Percentiles rank a stretch among this genome's conserved stretches.
Conservation (phyloP, 441 rosid species). For the Daphne laureola region DNA sequence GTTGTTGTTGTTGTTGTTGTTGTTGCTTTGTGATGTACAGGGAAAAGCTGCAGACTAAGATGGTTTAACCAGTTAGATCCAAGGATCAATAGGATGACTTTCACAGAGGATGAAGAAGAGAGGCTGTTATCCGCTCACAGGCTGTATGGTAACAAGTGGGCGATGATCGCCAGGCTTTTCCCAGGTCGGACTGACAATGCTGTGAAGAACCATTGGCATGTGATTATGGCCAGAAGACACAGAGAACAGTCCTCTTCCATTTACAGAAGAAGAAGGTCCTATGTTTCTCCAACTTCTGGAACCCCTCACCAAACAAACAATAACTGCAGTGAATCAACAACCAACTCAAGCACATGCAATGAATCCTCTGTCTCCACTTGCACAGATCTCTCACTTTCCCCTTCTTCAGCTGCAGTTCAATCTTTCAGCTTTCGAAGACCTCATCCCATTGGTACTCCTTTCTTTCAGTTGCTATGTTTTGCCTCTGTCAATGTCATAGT, state of each 20-base stretch:
- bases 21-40: constrained; percentile 30
- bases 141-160: constrained; percentile 92
- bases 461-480: too few relatives aligned
- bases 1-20: too few relatives aligned
- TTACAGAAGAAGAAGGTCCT: constrained; percentile 41
- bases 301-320: constrained; percentile 14
- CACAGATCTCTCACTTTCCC: constrained; percentile 53
- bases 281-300: constrained; percentile 5
- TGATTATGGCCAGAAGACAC: constrained; percentile 79
- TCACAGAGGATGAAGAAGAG: constrained; percentile 84
- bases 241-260: constrained; percentile 60
- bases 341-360: constrained; percentile 35
- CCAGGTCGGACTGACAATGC: constrained; percentile 98
- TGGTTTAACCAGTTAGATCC: constrained; percentile 99
- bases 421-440: constrained; percentile 10
- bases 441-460: constrained; percentile 19
- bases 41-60: constrained; percentile 91
- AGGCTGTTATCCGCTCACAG: constrained; percentile 70
- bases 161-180: constrained; percentile 80
- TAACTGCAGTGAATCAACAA: constrained; percentile 37
- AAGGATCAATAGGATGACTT: constrained; percentile 77
- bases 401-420: constrained; percentile 33
- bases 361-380: constrained; percentile 54
- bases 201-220: constrained; percentile 99
- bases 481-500: not conserved